Conservation (phyloP, 1,284 basidiomycete genomes). For the Cutaneotrichosporon dermatis region DNA sequence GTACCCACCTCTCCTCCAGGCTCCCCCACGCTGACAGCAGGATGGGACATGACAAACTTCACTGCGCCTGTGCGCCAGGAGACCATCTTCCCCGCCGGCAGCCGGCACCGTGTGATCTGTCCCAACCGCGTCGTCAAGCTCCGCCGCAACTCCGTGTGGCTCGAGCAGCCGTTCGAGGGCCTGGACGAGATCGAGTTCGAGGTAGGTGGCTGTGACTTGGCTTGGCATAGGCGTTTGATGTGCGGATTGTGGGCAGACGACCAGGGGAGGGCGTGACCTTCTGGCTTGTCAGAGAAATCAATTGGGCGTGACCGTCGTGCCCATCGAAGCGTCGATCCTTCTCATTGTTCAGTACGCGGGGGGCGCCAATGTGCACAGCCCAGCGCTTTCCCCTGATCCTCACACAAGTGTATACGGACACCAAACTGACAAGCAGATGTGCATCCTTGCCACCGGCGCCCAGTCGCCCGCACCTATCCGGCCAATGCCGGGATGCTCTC, state of each 20-base stretch:
- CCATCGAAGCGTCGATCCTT: too few relatives aligned
- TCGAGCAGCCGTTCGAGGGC: conserved; percentile 46
- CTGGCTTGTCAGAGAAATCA: too few relatives aligned
- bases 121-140: conserved; percentile 45
- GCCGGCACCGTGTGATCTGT: conserved; percentile 35
- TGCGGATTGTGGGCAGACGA: too few relatives aligned
- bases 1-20: too few relatives aligned
- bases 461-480: conserved; percentile 44
- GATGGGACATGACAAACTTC: conserved; percentile 44
- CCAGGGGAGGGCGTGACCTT: too few relatives aligned
- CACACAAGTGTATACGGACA: too few relatives aligned
- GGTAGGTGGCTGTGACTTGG: conserved; percentile 17
- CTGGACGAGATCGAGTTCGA: conserved; percentile 44
- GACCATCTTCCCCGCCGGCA: conserved; percentile 35
- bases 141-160: conserved; percentile 30
- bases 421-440: conserved; percentile 22
- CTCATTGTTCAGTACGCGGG: too few relatives aligned
- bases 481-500: conserved; percentile 24
- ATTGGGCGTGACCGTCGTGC: too few relatives aligned
- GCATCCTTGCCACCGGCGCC: conserved; percentile 44
- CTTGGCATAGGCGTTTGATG: too few relatives aligned
- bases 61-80: conserved; percentile 36
- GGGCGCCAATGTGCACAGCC: too few relatives aligned
- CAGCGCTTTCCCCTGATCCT: too few relatives aligned
- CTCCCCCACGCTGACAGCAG: conserved; percentile 5